Evolutionary conservation across 1,284 basidiomycete species (phyloP).

Genomic region (Athelia psychrophila): DNA sequence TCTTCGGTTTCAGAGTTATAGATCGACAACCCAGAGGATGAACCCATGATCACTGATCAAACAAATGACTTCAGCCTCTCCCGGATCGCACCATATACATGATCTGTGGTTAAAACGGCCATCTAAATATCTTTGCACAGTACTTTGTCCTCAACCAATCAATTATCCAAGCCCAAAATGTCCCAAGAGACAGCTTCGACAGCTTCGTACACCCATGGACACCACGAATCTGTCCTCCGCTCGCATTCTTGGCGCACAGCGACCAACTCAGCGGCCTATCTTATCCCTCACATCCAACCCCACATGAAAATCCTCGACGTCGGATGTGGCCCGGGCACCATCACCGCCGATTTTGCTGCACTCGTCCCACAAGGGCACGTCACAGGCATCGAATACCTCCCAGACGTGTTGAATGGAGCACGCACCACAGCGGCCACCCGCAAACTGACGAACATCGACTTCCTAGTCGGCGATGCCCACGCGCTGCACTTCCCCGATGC

Average conservation of each 20-base stretch:
- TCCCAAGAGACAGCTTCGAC: too few species aligned
- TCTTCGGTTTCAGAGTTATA: too few species aligned
- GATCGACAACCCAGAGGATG: too few species aligned
- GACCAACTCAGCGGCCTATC: constrained; percentile 38
- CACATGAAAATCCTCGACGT: constrained; percentile 42
- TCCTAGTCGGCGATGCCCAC: constrained; percentile 29
- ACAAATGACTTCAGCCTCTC: too few species aligned
- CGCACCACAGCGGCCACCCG: constrained; percentile 16
- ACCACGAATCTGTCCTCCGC: constrained; percentile 37
- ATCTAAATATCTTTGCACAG: too few species aligned
- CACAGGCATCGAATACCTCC: constrained; percentile 33
- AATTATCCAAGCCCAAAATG: too few species aligned
- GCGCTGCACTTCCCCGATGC: constrained; percentile 27
- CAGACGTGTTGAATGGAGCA: constrained; percentile 27
- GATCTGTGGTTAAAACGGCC: too few species aligned
- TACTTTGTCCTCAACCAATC: too few species aligned
- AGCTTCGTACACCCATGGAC: constrained; percentile 25
- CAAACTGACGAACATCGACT: constrained; percentile 29
- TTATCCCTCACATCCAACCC: constrained; percentile 34
- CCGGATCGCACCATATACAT: too few species aligned
- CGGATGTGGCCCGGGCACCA: constrained; percentile 45
- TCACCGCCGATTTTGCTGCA: constrained; percentile 37
- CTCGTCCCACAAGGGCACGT: constrained; percentile 38
- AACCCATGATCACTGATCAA: too few species aligned
- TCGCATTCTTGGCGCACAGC: constrained; percentile 40